Evolutionary conservation across 2,329 filamentous ascomycete species (phyloP).

Genomic region (Epichloe bromicola): DNA sequence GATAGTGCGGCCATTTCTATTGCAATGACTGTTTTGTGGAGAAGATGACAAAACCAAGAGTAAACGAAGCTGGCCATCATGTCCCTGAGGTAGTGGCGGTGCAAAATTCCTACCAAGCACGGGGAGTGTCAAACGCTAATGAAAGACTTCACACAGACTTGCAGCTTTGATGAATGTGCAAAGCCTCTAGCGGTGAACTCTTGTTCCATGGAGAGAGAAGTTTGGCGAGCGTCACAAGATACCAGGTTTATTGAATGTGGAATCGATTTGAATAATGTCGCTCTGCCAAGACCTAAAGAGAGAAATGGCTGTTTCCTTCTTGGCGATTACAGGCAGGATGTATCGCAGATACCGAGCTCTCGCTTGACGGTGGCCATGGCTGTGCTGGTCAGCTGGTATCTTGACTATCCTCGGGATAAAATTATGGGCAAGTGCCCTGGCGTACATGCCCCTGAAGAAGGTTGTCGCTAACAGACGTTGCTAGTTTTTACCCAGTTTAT

Average conservation of each 20-base stretch:
- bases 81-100: neutral
- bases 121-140: neutral
- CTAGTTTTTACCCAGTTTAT: slow-evolving; percentile 26
- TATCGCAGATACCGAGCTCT: slow-evolving; percentile 13
- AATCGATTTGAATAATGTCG: slow-evolving; percentile 9
- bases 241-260: slow-evolving; percentile 9
- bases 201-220: neutral
- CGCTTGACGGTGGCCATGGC: slow-evolving; percentile 20
- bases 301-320: slow-evolving; percentile 14
- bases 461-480: rapidly evolving
- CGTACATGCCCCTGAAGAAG: rapidly evolving
- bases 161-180: neutral
- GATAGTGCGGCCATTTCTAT: slow-evolving; percentile 21
- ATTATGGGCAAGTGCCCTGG: slow-evolving; percentile 20
- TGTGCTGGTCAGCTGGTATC: slow-evolving; percentile 19
- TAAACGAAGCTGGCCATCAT: neutral
- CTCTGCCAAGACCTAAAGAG: neutral
- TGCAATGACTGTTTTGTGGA: slow-evolving; percentile 13
- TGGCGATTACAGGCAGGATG: neutral
- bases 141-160: neutral
- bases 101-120: neutral
- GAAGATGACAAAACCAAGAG: neutral
- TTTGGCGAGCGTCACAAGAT: neutral
- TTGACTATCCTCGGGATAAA: slow-evolving; percentile 21
- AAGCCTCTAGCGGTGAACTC: neutral